Percentiles rank a stretch among this genome's conserved stretches.
phyloP scores from a whole-genome alignment of 176 grass and related monocot genomes.

The Oryza punctata region DNA sequence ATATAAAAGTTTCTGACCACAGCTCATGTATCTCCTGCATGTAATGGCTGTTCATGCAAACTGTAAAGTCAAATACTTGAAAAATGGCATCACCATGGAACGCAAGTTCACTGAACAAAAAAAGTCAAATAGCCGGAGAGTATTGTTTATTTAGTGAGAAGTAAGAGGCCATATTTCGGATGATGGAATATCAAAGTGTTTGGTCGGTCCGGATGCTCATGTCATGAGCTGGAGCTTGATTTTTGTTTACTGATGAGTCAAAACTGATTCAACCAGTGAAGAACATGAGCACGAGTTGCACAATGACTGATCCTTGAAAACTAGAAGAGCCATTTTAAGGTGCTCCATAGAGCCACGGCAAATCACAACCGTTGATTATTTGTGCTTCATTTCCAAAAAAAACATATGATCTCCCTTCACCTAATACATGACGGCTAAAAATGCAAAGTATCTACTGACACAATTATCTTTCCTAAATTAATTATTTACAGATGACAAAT shows the following conservation, averaged over 20 bases:
- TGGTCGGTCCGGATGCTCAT: constrained; percentile 1
- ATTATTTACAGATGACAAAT: no score
- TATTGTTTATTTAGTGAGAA: constrained; percentile 23
- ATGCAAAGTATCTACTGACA: no score
- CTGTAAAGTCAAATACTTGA: constrained; percentile 44
- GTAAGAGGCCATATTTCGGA: constrained; percentile 1
- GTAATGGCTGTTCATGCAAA: background rate
- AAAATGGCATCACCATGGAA: constrained; percentile 12
- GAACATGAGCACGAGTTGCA: background rate
- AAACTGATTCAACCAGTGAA: constrained; percentile 14
- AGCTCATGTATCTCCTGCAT: background rate
- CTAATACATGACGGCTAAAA: no score
- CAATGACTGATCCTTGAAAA: no score
- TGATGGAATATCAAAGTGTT: background rate
- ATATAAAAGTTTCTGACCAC: constrained; percentile 32
- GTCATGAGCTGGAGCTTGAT: background rate
- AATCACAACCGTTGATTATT: no score
- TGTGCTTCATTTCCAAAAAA: no score
- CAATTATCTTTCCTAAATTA: no score
- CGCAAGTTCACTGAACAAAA: background rate
- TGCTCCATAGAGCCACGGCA: no score
- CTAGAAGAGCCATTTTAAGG: no score
- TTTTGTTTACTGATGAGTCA: background rate
- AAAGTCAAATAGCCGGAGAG: constrained; percentile 1
- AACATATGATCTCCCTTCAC: no score